phyloP scores from a whole-genome alignment of 148 eudicot genomes.

The Camellia sinensis region DNA sequence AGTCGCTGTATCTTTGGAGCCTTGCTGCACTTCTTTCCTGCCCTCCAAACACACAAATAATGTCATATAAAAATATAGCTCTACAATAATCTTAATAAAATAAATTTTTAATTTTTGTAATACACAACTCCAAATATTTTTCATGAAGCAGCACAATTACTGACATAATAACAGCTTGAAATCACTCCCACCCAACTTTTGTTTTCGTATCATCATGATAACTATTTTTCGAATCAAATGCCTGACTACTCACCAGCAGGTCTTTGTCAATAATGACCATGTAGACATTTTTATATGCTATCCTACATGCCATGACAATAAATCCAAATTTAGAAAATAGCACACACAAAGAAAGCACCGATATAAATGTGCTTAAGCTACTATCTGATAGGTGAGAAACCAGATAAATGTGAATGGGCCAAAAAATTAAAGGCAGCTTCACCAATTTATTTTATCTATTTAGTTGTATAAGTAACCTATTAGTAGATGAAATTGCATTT shows the following conservation, averaged over 20 bases:
- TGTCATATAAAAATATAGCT: background rate
- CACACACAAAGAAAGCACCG: background rate
- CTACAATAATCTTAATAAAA: background rate
- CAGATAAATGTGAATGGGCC: background rate
- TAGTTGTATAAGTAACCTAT: background rate
- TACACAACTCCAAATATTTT: too few relatives aligned
- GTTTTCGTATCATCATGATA: too few relatives aligned
- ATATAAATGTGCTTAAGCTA: background rate
- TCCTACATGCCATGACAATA: too few relatives aligned
- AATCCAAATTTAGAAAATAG: background rate
- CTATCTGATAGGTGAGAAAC: background rate
- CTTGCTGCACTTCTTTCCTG: slow-evolving; percentile 15
- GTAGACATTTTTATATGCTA: too few relatives aligned
- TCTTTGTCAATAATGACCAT: too few relatives aligned
- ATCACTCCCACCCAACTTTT: too few relatives aligned
- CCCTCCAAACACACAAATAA: background rate
- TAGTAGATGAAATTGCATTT: background rate
- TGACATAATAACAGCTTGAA: background rate
- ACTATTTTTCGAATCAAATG: too few relatives aligned
- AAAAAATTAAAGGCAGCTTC: background rate
- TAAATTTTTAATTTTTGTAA: too few relatives aligned
- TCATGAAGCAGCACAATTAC: too few relatives aligned
- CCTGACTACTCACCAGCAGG: too few relatives aligned
- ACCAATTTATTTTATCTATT: background rate
- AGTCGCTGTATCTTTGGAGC: slow-evolving; percentile 11